A percentile compares a stretch with the other conserved stretches of the same genome.
phyloP scores from a whole-genome alignment of 257 asterid genomes.

The Nicotiana tomentosiformis region DNA sequence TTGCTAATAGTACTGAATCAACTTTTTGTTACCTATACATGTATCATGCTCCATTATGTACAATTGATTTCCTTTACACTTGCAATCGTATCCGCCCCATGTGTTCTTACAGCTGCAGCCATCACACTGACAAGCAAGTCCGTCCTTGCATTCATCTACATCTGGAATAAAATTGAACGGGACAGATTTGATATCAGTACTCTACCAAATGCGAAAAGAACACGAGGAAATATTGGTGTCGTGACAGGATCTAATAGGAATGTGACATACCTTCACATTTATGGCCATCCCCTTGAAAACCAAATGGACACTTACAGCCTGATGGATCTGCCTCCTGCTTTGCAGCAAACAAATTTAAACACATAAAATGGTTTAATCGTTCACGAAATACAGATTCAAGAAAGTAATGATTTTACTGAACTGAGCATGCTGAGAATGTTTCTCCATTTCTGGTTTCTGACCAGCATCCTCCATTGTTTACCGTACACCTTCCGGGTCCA shows the following conservation, averaged over 20 bases:
- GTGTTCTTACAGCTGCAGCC: conserved; percentile 80
- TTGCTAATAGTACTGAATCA: background rate
- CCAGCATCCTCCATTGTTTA: conserved; percentile 89
- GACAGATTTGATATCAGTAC: background rate
- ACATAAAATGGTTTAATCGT: background rate
- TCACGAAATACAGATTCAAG: background rate
- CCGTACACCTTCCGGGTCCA: conserved; percentile 85
- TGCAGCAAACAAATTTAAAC: background rate
- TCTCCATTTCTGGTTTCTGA: conserved; percentile 45
- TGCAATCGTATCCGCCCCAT: conserved; percentile 84
- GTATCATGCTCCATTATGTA: conserved; percentile 78
- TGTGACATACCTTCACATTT: conserved; percentile 54
- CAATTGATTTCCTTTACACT: conserved; percentile 55
- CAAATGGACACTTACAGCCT: conserved; percentile 79
- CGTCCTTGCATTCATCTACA: conserved; percentile 75
- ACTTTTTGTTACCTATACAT: conserved; percentile 54
- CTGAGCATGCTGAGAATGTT: conserved; percentile 72
- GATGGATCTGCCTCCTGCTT: conserved; percentile 53
- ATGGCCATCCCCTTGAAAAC: conserved; percentile 77
- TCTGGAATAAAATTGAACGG: conserved; percentile 29
- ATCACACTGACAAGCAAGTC: conserved; percentile 58
- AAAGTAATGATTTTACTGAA: conserved; percentile 26
- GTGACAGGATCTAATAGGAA: background rate
- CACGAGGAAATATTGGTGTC: background rate
- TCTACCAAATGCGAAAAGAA: background rate